Percentiles rank a stretch among this genome's conserved stretches.
These are phyloP conservation scores for Buxus sempervirens DNA, from an alignment of 164 flowering plant genomes.

Conservation along the genomic window DNA sequence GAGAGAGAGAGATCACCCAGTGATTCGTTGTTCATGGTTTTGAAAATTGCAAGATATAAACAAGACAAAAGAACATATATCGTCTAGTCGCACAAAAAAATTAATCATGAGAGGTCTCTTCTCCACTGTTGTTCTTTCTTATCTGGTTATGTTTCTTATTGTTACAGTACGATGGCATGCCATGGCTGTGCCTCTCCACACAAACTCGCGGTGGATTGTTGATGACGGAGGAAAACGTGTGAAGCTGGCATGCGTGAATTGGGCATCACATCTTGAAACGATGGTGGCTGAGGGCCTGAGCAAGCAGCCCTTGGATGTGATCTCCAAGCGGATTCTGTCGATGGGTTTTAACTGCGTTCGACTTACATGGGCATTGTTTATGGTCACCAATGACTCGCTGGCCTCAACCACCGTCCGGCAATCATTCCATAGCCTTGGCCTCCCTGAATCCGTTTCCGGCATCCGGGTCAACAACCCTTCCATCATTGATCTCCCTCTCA, in stretches of 20 bases:
- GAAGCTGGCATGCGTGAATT: slow-evolving; percentile 80
- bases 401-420: slow-evolving; percentile 59
- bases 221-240: slow-evolving; percentile 57
- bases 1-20: no score
- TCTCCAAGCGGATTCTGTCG: slow-evolving; percentile 41
- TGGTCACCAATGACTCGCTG: slow-evolving; percentile 59
- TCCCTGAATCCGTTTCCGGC: slow-evolving; percentile 56
- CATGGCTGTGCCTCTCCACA: slow-evolving; percentile 45
- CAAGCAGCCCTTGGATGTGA: slow-evolving; percentile 65
- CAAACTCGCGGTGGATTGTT: slow-evolving; percentile 77
- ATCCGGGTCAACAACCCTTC: slow-evolving; percentile 64
- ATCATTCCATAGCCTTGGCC: slow-evolving; percentile 59
- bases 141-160: background rate
- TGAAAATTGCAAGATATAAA: no score
- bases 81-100: no score
- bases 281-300: slow-evolving; percentile 87
- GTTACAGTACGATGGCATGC: slow-evolving; percentile 3
- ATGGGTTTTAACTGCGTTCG: slow-evolving; percentile 89
- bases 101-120: background rate
- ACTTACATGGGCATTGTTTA: slow-evolving; percentile 75
- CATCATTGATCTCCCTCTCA: slow-evolving; percentile 60
- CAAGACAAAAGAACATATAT: no score
- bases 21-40: no score
- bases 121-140: background rate
- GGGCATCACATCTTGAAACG: slow-evolving; percentile 71